Conservation (phyloP, 106 monocot species). For the Alisma plantagoaquatica region DNA sequence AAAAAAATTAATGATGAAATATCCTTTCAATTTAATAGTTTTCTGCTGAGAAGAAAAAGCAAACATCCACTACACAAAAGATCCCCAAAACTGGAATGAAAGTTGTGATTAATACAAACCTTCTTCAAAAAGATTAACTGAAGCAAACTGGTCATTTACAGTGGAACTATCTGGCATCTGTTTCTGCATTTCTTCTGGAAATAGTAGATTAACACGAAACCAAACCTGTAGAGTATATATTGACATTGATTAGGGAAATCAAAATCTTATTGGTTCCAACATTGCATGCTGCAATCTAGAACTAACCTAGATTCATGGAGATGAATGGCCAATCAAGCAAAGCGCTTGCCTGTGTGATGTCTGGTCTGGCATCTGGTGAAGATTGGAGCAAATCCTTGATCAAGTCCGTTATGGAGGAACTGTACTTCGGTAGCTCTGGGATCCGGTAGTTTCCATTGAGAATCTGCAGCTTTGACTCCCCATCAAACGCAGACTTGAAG, state of each 20-base stretch:
- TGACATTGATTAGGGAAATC: conserved; percentile 1
- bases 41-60: no score
- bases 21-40: no score
- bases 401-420: conserved; percentile 40
- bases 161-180: conserved; percentile 49
- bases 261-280: neutral
- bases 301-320: conserved; percentile 83
- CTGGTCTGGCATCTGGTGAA: conserved; percentile 79
- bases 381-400: conserved; percentile 86
- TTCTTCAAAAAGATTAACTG: no score
- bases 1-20: no score
- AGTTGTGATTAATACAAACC: no score
- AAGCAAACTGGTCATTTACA: no score
- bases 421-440: conserved; percentile 75
- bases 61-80: no score
- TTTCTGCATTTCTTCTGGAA: conserved; percentile 70
- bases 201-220: conserved; percentile 78
- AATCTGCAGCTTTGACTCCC: conserved; percentile 88
- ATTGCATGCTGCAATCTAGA: conserved; percentile 49
- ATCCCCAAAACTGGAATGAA: no score
- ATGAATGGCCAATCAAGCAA: conserved; percentile 94
- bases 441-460: conserved; percentile 90
- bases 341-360: conserved; percentile 99
- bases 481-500: conserved; percentile 88
- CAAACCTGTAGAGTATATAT: conserved; percentile 46